Base-by-base conservation (phyloP, 2,329 filamentous ascomycete genomes). In the Apiospora koreana region DNA sequence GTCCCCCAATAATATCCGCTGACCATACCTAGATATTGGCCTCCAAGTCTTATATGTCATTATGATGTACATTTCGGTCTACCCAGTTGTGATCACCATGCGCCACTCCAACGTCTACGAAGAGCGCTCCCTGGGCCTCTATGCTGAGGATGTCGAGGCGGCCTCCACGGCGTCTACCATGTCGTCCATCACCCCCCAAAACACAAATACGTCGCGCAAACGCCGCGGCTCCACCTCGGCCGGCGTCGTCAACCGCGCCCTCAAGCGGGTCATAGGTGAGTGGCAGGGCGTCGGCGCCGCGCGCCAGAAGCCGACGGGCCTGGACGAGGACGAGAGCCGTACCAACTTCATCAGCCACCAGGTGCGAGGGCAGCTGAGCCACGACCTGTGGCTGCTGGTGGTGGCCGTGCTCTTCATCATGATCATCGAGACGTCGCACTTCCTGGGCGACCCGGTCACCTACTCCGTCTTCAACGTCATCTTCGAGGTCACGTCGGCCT, bases 51-150 rank as follows among this genome's bases (percentile, higher is more conserved):
- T 89, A 1, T 91, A 89, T 74, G 82, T 91, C 16, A 84, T 91
- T 69, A 89, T 91, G 83, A 91, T 91, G 88, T 92, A 91, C 77
- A 87, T 91, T 54, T 88, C 88, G 0, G 87, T 86, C 2, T 91
- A 89, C 71, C 89, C 90, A 0, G 85, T 91, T 28, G 86, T 88
- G 35, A 88, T 91, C 71, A 89, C 87, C 0, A 88, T 91, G 80
- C 87, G 91, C 38, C 89, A 91, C 76, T 91, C 90, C 48, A 93
- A 93, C 75, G 88, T 92, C 41, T 93, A 93, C 76, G 91, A 93
- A 77, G 91, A 93, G 75, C 84, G 89, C 8, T 90, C 88, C 0
- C 82, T 93, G 1, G 90, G 90, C 0, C 86, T 91, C 42, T 88
- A 90, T 71, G 80, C 80, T 25, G 76, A 76, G 31, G 72, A 76